These are phyloP conservation scores for Ophiostoma ulmi DNA, from an alignment of 2,329 filamentous ascomycete genomes.

Conservation along the genomic window DNA sequence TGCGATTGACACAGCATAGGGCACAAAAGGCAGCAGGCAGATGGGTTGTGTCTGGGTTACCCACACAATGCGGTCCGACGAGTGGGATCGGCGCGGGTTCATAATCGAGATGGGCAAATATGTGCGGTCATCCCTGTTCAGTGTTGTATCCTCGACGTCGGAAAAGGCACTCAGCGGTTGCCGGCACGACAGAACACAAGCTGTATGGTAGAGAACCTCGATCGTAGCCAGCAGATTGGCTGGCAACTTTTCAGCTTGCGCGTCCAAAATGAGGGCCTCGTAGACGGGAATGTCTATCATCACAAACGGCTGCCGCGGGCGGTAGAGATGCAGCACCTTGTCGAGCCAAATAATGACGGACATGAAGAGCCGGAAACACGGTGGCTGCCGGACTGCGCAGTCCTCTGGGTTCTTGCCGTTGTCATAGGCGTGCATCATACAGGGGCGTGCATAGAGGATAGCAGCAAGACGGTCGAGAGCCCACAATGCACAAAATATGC, in stretches of 20 bases:
- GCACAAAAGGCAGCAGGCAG: conserved; percentile 54
- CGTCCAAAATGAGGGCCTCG: conserved; percentile 53
- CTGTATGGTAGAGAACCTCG: conserved; percentile 59
- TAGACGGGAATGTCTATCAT: conserved; percentile 53
- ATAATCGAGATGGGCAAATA: conserved; percentile 44
- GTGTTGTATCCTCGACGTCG: conserved; percentile 30
- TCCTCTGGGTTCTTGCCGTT: conserved; percentile 50
- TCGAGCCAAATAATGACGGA: conserved; percentile 52
- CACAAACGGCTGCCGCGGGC: conserved; percentile 47
- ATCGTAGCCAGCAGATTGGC: conserved; percentile 51
- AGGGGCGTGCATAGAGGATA: conserved; percentile 55
- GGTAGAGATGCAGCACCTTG: conserved; percentile 55
- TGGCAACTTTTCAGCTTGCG: conserved; percentile 47
- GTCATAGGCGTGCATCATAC: conserved; percentile 57
- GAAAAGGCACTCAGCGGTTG: conserved; percentile 37
- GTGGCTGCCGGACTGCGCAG: conserved; percentile 47
- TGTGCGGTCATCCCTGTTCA: conserved; percentile 37
- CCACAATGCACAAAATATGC: conserved; percentile 56
- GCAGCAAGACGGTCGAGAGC: conserved; percentile 56
- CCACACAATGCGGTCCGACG: conserved; percentile 53
- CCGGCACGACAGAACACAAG: conserved; percentile 59
- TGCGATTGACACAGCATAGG: conserved; percentile 57
- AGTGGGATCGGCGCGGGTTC: conserved; percentile 53
- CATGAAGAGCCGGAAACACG: conserved; percentile 54
- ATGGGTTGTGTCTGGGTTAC: conserved; percentile 49